Conservation (phyloP, 768 basidiomycete genomes). For the Mrakia gelida region DNA sequence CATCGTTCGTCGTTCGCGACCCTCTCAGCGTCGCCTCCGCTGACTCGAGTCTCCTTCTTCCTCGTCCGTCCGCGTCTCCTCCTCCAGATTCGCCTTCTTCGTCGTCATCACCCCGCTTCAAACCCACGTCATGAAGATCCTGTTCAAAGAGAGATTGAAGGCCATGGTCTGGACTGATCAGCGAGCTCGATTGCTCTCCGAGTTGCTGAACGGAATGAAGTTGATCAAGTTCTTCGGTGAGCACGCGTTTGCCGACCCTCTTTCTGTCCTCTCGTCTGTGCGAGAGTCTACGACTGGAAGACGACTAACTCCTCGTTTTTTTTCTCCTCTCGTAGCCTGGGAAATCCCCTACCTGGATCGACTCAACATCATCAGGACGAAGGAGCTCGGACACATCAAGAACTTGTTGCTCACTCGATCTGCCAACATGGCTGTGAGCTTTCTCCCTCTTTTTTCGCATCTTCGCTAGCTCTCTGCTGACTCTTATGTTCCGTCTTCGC, state of each 20-base stretch:
- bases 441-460: too few relatives aligned
- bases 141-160: conserved; percentile 14
- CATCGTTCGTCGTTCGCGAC: too few relatives aligned
- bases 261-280: background rate
- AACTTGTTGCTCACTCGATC: conserved; percentile 50
- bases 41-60: background rate
- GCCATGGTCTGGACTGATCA: conserved; percentile 60
- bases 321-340: conserved; percentile 11
- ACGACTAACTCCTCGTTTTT: background rate
- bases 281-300: background rate
- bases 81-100: conserved; percentile 25
- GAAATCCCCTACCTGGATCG: conserved; percentile 27
- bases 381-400: conserved; percentile 27
- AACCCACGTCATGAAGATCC: conserved; percentile 22
- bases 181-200: conserved; percentile 61
- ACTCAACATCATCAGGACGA: conserved; percentile 20
- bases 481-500: too few relatives aligned
- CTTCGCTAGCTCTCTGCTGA: too few relatives aligned
- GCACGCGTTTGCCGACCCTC: background rate
- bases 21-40: background rate
- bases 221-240: conserved; percentile 28
- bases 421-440: conserved; percentile 51
- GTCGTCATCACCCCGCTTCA: conserved; percentile 25
- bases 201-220: conserved; percentile 52
- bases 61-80: background rate